Conservation (phyloP, 768 basidiomycete species). For the Termitomyces sp. region DNA sequence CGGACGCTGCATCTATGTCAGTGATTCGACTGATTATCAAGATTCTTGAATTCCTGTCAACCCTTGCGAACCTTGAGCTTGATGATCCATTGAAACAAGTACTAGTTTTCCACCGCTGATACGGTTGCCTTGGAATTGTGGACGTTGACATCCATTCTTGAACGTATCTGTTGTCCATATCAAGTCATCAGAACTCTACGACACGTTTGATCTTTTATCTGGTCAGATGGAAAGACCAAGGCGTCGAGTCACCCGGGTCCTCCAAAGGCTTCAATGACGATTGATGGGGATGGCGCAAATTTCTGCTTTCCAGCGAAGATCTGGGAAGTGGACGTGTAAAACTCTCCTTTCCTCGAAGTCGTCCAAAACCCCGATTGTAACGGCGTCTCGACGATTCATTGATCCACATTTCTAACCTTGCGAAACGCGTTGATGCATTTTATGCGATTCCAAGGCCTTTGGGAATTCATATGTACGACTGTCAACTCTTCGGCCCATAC, state of each 20-base stretch:
- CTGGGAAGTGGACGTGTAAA: conserved; percentile 47
- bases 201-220: background rate
- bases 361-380: no score
- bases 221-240: background rate
- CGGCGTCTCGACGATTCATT: conserved; percentile 28
- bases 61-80: no score
- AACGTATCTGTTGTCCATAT: no score
- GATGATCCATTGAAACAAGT: no score
- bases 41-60: background rate
- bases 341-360: no score
- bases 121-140: no score
- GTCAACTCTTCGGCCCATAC: conserved; percentile 7
- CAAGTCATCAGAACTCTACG: no score
- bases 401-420: conserved; percentile 16
- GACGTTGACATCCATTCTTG: no score
- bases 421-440: conserved; percentile 6
- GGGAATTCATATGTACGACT: no score
- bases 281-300: conserved; percentile 33
- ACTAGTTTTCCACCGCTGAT: no score
- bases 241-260: no score
- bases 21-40: background rate
- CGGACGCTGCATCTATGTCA: background rate
- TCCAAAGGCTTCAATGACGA: background rate
- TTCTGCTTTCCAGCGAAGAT: conserved; percentile 46
- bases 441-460: conserved; percentile 4